These are phyloP conservation scores for Sphagnum contortum DNA, from an alignment of 225 moss, liverwort and hornwort genomes.

Conservation along the genomic window DNA sequence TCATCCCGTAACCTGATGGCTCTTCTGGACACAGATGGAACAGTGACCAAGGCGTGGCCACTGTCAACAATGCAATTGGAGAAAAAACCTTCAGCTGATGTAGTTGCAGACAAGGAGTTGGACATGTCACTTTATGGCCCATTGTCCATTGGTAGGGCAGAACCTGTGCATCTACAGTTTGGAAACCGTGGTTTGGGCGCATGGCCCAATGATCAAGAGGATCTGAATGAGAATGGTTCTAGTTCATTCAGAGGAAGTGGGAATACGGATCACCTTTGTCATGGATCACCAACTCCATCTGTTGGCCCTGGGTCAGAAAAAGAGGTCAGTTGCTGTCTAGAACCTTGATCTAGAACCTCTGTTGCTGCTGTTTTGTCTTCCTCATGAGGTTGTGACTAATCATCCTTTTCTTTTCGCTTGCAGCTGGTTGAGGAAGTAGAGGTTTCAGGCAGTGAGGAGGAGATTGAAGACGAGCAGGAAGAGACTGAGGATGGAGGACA, in stretches of 20 bases:
- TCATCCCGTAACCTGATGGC: constrained; percentile 83
- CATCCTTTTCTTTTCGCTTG: constrained; percentile 5
- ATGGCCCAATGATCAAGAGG: constrained; percentile 54
- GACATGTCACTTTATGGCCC: constrained; percentile 76
- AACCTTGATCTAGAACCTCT: background rate
- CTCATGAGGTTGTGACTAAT: background rate
- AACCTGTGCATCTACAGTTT: constrained; percentile 72
- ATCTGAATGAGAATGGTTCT: background rate
- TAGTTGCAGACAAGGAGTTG: constrained; percentile 22
- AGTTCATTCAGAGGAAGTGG: constrained; percentile 19
- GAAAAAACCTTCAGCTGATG: constrained; percentile 19
- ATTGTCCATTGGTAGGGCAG: constrained; percentile 42
- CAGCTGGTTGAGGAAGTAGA: constrained; percentile 45
- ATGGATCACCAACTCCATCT: constrained; percentile 29
- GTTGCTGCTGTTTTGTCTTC: no score
- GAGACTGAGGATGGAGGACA: constrained; percentile 52
- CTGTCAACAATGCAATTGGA: constrained; percentile 34
- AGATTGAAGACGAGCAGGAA: constrained; percentile 61
- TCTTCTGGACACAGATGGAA: constrained; percentile 65
- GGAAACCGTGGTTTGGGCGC: constrained; percentile 66
- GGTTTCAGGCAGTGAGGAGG: constrained; percentile 64
- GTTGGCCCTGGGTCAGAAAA: constrained; percentile 19
- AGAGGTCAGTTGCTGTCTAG: constrained; percentile 22
- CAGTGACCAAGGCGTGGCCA: constrained; percentile 82
- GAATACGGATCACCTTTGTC: constrained; percentile 23